Evolutionary conservation across 106 monocot genomes (phyloP), one percentile per base, ranked within the genome.

Genomic region (Agapanthus africanus): DNA sequence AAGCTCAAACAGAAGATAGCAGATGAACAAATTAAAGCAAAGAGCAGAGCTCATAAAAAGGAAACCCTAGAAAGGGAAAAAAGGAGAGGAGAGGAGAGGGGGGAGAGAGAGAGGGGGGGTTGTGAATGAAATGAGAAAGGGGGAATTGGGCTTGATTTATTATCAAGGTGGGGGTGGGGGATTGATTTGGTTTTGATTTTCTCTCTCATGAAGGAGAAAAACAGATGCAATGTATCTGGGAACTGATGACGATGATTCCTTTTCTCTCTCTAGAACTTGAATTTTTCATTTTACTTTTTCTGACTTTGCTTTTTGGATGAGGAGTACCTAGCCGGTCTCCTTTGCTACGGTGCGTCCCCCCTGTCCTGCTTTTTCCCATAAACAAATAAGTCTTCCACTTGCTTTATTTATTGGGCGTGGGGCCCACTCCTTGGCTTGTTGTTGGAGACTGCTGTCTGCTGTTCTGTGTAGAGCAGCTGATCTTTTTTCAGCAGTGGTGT

Each of bases 41-140:
- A 23, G 15, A 7, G 11, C 42, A 66, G 16, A 30, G 23, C 11
- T 36, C 38, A 64, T 64, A 41, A 44, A 66, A 44, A 66, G 22
- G 7, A 40, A 44, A 66, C 66, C 66, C 66, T 66, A 42, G 18
- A 28, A 39, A 44, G 42, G 66, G 42, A 21, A 44, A 66, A 66
- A 66, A 41, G n/a, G 23, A 39, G 11, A 47, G 46, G n/a, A n/a
- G n/a, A n/a, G n/a, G n/a, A 57, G 56, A 54, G 52, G 0, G 19
- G 25, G 31, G 7, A 57, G 4, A 30, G 31, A n/a, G 10, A 30
- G 4, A 14, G 30, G 1, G 10, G 13, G 19, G 11, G 15, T 1
- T 7, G 19, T 10, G 56, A 57, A 13, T 33, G 2, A 39, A 11
- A 23, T 9, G 64, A 37, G 3, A 11, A 62, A 18, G 35, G 36